These are phyloP conservation scores for Chrysoporthe cubensis DNA, from an alignment of 2,329 filamentous ascomycete species.

Conservation along the genomic window DNA sequence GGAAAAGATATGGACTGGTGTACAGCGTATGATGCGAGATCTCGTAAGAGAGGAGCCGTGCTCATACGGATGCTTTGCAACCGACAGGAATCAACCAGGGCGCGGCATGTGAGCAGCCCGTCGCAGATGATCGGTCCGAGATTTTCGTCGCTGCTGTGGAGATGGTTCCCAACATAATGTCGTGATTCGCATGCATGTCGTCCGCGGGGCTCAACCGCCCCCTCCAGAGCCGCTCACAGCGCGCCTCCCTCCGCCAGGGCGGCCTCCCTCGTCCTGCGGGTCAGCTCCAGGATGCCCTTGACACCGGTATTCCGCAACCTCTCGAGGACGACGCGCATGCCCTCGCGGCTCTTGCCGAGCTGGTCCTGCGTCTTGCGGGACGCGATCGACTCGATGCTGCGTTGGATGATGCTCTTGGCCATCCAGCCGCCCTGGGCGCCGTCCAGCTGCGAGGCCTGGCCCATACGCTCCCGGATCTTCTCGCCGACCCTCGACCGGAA, in stretches of 20 bases:
- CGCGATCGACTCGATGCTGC: conserved; percentile 79
- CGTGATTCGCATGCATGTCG: background rate
- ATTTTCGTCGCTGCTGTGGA: no score
- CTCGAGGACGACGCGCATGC: conserved; percentile 81
- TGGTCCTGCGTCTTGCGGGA: conserved; percentile 78
- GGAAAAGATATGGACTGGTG: conserved; percentile 13
- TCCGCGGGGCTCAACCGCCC: background rate
- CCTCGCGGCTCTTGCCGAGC: conserved; percentile 78
- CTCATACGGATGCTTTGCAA: background rate
- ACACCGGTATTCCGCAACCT: conserved; percentile 63
- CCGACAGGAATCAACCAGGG: background rate
- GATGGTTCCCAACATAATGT: background rate
- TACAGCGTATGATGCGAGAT: conserved; percentile 14
- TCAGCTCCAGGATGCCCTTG: conserved; percentile 61
- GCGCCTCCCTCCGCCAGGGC: conserved; percentile 23
- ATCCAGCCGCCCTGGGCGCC: conserved; percentile 43
- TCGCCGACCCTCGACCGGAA: conserved; percentile 75
- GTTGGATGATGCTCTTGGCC: conserved; percentile 62
- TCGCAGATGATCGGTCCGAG: background rate
- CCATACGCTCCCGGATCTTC: conserved; percentile 61
- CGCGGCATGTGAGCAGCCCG: background rate
- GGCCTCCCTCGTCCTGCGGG: conserved; percentile 48
- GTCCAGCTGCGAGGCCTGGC: conserved; percentile 42
- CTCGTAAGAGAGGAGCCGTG: conserved; percentile 1
- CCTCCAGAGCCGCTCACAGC: conserved; percentile 1